Evolutionary conservation across 2,329 filamentous ascomycete species (phyloP).

Genomic region (Eutypella sp.): DNA sequence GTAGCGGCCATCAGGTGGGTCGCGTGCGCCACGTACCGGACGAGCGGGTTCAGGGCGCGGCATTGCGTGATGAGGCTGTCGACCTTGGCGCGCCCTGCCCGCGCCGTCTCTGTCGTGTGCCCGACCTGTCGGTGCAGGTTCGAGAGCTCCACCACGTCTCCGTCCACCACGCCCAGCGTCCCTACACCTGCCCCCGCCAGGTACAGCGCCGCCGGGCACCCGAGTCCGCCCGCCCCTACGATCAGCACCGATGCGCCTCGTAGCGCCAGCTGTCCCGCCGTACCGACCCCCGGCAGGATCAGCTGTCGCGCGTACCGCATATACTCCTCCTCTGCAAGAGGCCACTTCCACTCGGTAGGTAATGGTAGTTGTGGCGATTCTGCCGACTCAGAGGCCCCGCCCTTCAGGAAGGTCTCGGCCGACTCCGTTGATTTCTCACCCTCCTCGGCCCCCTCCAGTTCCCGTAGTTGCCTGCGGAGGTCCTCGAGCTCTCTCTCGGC

Average conservation of each 20-base stretch:
- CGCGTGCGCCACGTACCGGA: slow-evolving; percentile 58
- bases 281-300: slow-evolving; percentile 76
- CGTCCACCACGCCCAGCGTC: slow-evolving; percentile 78
- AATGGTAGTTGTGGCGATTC: slow-evolving; percentile 1
- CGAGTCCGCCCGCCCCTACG: slow-evolving; percentile 82
- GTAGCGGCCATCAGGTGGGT: slow-evolving; percentile 64
- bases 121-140: slow-evolving; percentile 92
- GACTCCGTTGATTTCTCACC: too few species aligned
- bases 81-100: slow-evolving; percentile 74
- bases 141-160: slow-evolving; percentile 79
- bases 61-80: slow-evolving; percentile 61
- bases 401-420: slow-evolving; percentile 1
- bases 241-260: slow-evolving; percentile 69
- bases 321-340: slow-evolving; percentile 69
- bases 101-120: slow-evolving; percentile 61
- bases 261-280: slow-evolving; percentile 72
- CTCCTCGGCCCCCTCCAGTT: slow-evolving; percentile 30
- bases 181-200: slow-evolving; percentile 85
- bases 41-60: slow-evolving; percentile 64
- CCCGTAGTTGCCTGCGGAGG: slow-evolving; percentile 40
- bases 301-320: slow-evolving; percentile 85
- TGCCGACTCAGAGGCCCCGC: slow-evolving; percentile 1
- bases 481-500: slow-evolving; percentile 43
- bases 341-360: slow-evolving; percentile 62
- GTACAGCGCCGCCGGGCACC: slow-evolving; percentile 90